These are phyloP conservation scores for Dendrocalamus latiflorus DNA, from an alignment of 202 grass and related monocot genomes.

Conservation along the genomic window DNA sequence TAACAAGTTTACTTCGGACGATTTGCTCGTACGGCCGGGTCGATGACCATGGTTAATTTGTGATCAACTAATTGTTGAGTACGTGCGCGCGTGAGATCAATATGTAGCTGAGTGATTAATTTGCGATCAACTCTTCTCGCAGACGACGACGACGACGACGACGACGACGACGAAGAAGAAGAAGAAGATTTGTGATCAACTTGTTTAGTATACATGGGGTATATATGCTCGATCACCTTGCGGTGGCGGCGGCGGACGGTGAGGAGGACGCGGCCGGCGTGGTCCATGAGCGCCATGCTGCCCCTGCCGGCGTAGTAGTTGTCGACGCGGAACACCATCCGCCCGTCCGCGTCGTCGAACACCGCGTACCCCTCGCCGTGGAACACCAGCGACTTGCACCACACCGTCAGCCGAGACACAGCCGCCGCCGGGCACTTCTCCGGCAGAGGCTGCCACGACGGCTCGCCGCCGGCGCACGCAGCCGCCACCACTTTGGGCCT, in stretches of 20 bases:
- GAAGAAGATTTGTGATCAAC: no score
- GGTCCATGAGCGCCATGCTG: slow-evolving; percentile 43
- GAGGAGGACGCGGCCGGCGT: slow-evolving; percentile 43
- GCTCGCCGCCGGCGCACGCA: not conserved
- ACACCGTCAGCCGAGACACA: slow-evolving; percentile 41
- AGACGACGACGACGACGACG: no score
- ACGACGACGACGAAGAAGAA: no score
- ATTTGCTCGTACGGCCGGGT: no score
- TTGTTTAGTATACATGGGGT: no score
- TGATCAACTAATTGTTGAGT: no score
- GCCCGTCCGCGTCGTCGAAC: slow-evolving; percentile 44
- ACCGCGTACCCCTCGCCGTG: slow-evolving; percentile 50
- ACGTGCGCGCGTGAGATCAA: no score
- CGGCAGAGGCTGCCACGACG: not conserved
- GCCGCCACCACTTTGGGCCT: not conserved
- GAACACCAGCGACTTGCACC: slow-evolving; percentile 67
- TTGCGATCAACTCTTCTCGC: no score
- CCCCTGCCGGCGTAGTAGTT: slow-evolving; percentile 27
- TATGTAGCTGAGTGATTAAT: no score
- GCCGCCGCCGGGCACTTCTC: not conserved
- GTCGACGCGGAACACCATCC: slow-evolving; percentile 60
- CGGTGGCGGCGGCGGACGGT: slow-evolving; percentile 43
- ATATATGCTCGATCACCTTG: slow-evolving; percentile 6
- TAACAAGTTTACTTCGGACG: no score
- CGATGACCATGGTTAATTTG: no score